Conservation (phyloP, 1,139 yeast genomes). For the Taphrina sp. region DNA sequence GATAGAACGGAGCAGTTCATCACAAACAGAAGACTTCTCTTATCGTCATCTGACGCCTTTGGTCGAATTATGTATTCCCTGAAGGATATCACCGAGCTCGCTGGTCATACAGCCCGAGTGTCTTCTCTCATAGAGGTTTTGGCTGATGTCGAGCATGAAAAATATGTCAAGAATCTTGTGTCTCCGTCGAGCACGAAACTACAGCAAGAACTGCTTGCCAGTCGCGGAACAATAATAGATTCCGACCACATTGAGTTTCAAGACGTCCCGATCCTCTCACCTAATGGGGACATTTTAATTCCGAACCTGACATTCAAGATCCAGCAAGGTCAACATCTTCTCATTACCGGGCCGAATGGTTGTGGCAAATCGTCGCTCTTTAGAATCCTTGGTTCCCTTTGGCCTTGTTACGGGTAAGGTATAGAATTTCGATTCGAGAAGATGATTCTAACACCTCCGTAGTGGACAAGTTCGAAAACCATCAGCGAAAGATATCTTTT, state of each 20-base stretch:
- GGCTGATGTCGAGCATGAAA: constrained; percentile 51
- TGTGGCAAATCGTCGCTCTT: constrained; percentile 92
- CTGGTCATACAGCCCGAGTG: constrained; percentile 80
- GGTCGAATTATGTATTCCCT: constrained; percentile 85
- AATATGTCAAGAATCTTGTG: constrained; percentile 42
- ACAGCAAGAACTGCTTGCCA: constrained; percentile 19
- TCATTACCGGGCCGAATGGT: constrained; percentile 94
- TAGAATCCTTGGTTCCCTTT: constrained; percentile 84
- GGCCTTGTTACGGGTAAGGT: constrained; percentile 61
- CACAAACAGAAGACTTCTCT: constrained; percentile 80
- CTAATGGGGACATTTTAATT: constrained; percentile 74
- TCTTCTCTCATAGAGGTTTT: constrained; percentile 67
- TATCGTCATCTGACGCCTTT: constrained; percentile 84
- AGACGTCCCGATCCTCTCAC: constrained; percentile 75
- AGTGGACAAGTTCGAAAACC: constrained; percentile 66
- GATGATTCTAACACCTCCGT: background rate
- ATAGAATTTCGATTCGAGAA: background rate
- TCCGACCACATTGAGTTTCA: constrained; percentile 65
- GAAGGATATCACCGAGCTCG: constrained; percentile 76
- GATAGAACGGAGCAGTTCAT: constrained; percentile 57
- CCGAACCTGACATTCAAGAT: constrained; percentile 66
- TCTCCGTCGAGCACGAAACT: constrained; percentile 35
- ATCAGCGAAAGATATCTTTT: constrained; percentile 66
- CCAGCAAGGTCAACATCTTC: constrained; percentile 76
- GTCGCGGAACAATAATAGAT: constrained; percentile 42